phyloP scores from a whole-genome alignment of 805 yeast species.

The Zygotorulaspora florentina region DNA sequence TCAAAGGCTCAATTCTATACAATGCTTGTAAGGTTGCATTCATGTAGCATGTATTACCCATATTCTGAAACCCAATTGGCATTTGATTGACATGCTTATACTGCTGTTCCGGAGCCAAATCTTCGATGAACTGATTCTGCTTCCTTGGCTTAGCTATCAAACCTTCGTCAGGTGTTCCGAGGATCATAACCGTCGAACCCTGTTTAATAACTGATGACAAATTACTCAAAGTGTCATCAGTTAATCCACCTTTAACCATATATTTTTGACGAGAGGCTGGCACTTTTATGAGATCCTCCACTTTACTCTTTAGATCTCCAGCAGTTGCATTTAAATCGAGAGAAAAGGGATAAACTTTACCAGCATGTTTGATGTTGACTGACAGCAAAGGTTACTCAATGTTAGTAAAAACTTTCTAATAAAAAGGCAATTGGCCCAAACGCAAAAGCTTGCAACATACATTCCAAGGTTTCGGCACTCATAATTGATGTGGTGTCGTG shows the following conservation, averaged over 20 bases:
- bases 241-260: slow-evolving; percentile 79
- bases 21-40: slow-evolving; percentile 88
- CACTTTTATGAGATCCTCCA: slow-evolving; percentile 69
- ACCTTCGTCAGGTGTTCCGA: slow-evolving; percentile 82
- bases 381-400: background rate
- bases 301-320: slow-evolving; percentile 59
- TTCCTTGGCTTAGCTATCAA: slow-evolving; percentile 49
- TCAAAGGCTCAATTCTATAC: slow-evolving; percentile 69
- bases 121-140: slow-evolving; percentile 63
- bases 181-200: slow-evolving; percentile 72
- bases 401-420: background rate
- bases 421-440: background rate
- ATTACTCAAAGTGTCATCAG: slow-evolving; percentile 53
- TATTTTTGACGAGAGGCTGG: slow-evolving; percentile 91
- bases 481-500: background rate
- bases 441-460: background rate
- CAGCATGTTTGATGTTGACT: slow-evolving; percentile 58
- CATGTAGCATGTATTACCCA: slow-evolving; percentile 93
- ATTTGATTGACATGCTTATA: slow-evolving; percentile 40
- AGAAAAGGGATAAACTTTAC: slow-evolving; percentile 55
- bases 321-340: slow-evolving; percentile 35
- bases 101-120: slow-evolving; percentile 44
- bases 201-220: slow-evolving; percentile 51
- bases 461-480: background rate
- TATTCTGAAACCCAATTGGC: slow-evolving; percentile 90